phyloP scores from a whole-genome alignment of 352 stramenopile genomes.

The Pythium grandisporangium region DNA sequence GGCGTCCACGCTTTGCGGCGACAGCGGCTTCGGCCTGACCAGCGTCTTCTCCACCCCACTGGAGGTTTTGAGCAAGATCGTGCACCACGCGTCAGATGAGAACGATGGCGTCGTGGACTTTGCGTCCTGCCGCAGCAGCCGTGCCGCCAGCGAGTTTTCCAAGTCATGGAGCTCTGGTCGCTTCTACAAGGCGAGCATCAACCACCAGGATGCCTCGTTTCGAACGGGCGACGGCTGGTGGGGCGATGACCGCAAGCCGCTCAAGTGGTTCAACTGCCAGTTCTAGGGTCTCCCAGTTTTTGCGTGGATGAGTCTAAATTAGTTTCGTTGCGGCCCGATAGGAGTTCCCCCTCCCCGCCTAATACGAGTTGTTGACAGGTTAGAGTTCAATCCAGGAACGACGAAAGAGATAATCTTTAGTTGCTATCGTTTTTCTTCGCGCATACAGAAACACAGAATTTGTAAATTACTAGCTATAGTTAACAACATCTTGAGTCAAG shows the following conservation, averaged over 20 bases:
- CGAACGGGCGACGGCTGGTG: neutral
- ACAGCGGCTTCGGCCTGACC: slow-evolving; percentile 10
- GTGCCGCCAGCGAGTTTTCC: slow-evolving; percentile 2
- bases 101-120: slow-evolving; percentile 25
- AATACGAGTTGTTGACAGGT: too few species aligned
- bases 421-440: too few species aligned
- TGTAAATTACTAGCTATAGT: too few species aligned
- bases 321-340: too few species aligned
- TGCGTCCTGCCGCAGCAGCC: slow-evolving; percentile 10
- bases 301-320: too few species aligned
- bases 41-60: slow-evolving; percentile 7
- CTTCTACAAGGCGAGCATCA: slow-evolving; percentile 22
- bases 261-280: slow-evolving; percentile 4
- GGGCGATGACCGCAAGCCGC: neutral
- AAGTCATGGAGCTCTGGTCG: slow-evolving; percentile 7
- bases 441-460: too few species aligned
- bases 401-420: too few species aligned
- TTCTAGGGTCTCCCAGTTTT: too few species aligned
- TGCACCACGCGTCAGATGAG: slow-evolving; percentile 9
- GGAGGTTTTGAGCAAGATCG: slow-evolving; percentile 5
- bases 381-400: too few species aligned
- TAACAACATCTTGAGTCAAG: too few species aligned
- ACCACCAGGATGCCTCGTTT: slow-evolving; percentile 16
- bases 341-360: too few species aligned
- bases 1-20: slow-evolving; percentile 15